Percentiles rank a stretch among this genome's conserved stretches.
Conservation (phyloP, 805 yeast species). For the Metschnikowia koreensis region DNA sequence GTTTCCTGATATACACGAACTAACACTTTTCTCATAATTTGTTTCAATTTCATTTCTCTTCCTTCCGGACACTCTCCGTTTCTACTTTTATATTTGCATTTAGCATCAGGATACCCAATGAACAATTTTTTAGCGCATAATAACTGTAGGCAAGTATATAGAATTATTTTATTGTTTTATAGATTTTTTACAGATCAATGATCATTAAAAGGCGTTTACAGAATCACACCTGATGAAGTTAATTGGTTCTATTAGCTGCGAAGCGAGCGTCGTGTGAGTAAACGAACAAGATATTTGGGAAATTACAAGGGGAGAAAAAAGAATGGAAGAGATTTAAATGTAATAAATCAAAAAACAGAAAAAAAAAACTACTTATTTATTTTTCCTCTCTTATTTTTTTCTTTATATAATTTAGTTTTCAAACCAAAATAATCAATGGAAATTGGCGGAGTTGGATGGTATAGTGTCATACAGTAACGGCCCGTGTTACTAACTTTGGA, state of each 20-base stretch:
- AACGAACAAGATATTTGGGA: too few relatives aligned
- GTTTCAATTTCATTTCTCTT: not conserved
- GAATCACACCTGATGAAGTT: not conserved
- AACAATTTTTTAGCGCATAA: not conserved
- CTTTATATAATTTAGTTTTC: too few relatives aligned
- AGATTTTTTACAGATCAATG: too few relatives aligned
- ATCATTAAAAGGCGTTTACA: not conserved
- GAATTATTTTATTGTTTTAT: too few relatives aligned
- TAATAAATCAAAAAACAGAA: not conserved
- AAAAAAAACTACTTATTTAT: too few relatives aligned
- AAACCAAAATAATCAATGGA: too few relatives aligned
- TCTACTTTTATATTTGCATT: not conserved
- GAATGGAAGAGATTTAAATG: too few relatives aligned
- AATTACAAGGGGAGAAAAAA: too few relatives aligned
- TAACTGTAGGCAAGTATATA: not conserved
- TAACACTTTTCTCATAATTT: not conserved
- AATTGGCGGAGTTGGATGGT: too few relatives aligned
- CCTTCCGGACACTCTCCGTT: not conserved
- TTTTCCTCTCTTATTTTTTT: not conserved
- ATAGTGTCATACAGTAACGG: too few relatives aligned
- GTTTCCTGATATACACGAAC: constrained; percentile 22
- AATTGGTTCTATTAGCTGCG: not conserved
- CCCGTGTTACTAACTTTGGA: not conserved
- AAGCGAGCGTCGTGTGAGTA: not conserved
- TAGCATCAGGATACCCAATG: constrained; percentile 9